phyloP scores from a whole-genome alignment of 2,329 filamentous ascomycete genomes.

The Cladosporium sp. region DNA sequence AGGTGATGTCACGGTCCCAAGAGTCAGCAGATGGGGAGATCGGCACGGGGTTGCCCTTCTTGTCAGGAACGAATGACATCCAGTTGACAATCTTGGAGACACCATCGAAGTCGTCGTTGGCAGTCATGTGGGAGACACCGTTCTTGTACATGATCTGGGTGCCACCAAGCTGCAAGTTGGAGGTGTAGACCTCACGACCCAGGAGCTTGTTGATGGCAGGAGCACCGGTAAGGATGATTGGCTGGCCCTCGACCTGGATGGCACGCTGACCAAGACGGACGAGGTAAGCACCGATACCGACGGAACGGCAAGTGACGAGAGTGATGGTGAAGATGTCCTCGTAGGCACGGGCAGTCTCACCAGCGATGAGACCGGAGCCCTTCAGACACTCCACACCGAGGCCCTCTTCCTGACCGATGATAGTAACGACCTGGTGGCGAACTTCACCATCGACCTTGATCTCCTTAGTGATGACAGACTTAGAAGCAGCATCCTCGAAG shows the following conservation, averaged over 20 bases:
- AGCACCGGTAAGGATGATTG: slow-evolving; percentile 96
- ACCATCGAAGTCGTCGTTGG: slow-evolving; percentile 95
- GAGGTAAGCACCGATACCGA: slow-evolving; percentile 98
- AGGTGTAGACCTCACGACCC: slow-evolving; percentile 96
- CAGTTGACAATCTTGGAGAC: slow-evolving; percentile 97
- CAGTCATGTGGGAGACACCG: slow-evolving; percentile 98
- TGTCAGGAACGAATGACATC: slow-evolving; percentile 96
- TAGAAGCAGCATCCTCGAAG: slow-evolving; percentile 72
- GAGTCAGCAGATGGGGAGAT: slow-evolving; percentile 78
- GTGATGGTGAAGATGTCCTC: slow-evolving; percentile 99
- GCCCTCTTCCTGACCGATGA: slow-evolving; percentile 90
- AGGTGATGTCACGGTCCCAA: slow-evolving; percentile 91
- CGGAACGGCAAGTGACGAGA: slow-evolving; percentile 93
- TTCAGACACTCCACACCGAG: slow-evolving; percentile 96
- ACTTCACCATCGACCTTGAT: slow-evolving; percentile 82
- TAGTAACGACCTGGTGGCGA: slow-evolving; percentile 88
- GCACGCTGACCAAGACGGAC: slow-evolving; percentile 97
- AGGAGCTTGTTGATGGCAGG: slow-evolving; percentile 97
- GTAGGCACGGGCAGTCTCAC: slow-evolving; percentile 93
- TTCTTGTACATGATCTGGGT: slow-evolving; percentile 99
- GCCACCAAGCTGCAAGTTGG: slow-evolving; percentile 96
- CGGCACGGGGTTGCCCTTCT: slow-evolving; percentile 88
- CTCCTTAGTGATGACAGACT: slow-evolving; percentile 82
- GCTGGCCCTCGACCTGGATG: slow-evolving; percentile 97
- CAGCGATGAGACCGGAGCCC: slow-evolving; percentile 95